Conservation (phyloP, 805 yeast species). For the Yarrowia porcina region DNA sequence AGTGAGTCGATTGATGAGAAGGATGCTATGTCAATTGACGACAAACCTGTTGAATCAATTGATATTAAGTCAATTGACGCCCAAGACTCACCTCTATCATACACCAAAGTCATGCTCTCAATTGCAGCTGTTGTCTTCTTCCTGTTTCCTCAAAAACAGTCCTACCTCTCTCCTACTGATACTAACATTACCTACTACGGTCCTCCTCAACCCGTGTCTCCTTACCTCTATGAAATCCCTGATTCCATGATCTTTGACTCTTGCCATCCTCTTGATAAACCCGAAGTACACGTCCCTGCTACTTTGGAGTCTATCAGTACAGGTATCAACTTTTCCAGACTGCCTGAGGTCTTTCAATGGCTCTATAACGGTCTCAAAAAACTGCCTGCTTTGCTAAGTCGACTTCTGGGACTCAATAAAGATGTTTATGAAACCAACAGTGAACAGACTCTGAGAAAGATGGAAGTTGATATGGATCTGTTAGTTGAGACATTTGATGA, state of each 20-base stretch:
- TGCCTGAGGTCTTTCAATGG: background rate
- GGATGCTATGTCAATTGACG: background rate
- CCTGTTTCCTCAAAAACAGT: background rate
- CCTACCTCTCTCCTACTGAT: too few species aligned
- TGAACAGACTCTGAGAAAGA: background rate
- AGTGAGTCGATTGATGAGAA: background rate
- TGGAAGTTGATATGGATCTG: background rate
- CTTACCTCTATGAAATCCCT: background rate
- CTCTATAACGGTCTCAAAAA: background rate
- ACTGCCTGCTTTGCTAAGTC: background rate
- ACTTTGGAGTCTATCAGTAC: background rate
- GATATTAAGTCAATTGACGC: background rate
- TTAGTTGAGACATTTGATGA: background rate
- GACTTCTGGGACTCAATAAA: background rate
- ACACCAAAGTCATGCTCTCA: background rate
- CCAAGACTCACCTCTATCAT: background rate
- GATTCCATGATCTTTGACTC: background rate
- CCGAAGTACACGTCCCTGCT: background rate
- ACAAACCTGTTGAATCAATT: too few species aligned
- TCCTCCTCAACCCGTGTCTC: background rate
- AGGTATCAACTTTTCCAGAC: background rate
- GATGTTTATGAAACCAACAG: background rate
- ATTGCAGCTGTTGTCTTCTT: background rate
- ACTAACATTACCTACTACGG: background rate
- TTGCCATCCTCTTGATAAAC: background rate